Conservation (phyloP, 2,329 filamentous ascomycete genomes). For the Fusarium devonianum region DNA sequence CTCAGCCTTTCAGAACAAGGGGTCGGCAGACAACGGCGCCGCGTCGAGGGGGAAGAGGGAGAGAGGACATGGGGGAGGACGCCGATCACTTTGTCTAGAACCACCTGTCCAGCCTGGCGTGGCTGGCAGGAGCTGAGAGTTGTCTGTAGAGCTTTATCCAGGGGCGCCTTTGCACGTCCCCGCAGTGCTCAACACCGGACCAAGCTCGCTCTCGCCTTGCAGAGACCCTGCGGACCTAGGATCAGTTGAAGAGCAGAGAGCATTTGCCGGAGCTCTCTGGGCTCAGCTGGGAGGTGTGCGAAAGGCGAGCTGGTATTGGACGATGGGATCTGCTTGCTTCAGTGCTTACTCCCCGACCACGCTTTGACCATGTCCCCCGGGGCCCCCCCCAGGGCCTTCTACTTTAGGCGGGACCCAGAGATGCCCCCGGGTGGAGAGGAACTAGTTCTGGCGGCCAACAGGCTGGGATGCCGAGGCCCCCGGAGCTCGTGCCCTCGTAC, state of each 20-base stretch:
- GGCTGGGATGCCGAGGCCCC: slow-evolving; percentile 36
- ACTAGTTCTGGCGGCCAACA: slow-evolving; percentile 28
- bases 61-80: slow-evolving; percentile 16
- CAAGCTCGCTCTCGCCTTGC: not conserved
- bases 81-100: slow-evolving; percentile 38
- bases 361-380: slow-evolving; percentile 16
- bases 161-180: slow-evolving; percentile 3
- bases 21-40: slow-evolving; percentile 13
- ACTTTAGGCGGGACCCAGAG: slow-evolving; percentile 20
- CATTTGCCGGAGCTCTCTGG: slow-evolving; percentile 7
- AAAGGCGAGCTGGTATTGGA: slow-evolving; percentile 22
- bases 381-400: slow-evolving; percentile 4
- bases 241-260: slow-evolving; percentile 1
- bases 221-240: not conserved
- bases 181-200: not conserved
- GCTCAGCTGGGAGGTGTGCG: slow-evolving; percentile 19
- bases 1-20: slow-evolving; percentile 26
- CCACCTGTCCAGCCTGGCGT: slow-evolving; percentile 1
- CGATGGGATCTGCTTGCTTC: slow-evolving; percentile 27
- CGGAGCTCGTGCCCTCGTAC: slow-evolving; percentile 18
- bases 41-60: slow-evolving; percentile 8
- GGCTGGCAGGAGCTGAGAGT: slow-evolving; percentile 9
- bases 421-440: slow-evolving; percentile 21
- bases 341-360: slow-evolving; percentile 23
- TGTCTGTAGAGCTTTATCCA: not conserved